Percentiles rank a stretch among this genome's conserved stretches.
Conservation (phyloP, 2,329 filamentous ascomycete genomes). For the Cladorrhinum sp. region DNA sequence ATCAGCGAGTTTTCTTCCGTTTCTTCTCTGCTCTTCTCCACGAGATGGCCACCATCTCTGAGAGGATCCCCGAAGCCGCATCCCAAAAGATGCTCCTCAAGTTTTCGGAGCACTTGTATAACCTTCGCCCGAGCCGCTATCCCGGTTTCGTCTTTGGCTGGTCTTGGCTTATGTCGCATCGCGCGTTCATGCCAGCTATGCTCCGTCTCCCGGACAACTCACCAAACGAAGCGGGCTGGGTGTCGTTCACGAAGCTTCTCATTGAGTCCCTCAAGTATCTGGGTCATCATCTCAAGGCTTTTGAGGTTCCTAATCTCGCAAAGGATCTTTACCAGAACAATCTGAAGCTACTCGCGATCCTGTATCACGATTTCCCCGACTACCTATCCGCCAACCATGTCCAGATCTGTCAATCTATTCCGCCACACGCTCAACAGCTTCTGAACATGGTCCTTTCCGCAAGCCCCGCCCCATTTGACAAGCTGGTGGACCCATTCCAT, state of each 20-base stretch:
- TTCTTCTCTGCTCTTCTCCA: constrained; percentile 80
- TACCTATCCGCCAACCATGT: constrained; percentile 87
- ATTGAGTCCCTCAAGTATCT: constrained; percentile 70
- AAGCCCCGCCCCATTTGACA: constrained; percentile 63
- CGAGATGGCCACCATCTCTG: constrained; percentile 60
- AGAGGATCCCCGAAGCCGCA: constrained; percentile 59
- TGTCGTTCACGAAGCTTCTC: constrained; percentile 68
- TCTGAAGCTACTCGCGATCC: constrained; percentile 75
- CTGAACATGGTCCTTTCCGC: constrained; percentile 85
- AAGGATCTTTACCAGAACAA: constrained; percentile 84
- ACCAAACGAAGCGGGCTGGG: constrained; percentile 70
- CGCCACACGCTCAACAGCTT: constrained; percentile 79
- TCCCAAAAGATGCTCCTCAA: constrained; percentile 67
- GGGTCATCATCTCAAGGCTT: constrained; percentile 73
- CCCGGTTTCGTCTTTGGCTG: constrained; percentile 84
- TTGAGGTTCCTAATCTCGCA: constrained; percentile 64
- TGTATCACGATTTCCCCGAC: constrained; percentile 93
- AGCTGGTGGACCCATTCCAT: constrained; percentile 71
- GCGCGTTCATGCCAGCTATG: constrained; percentile 77
- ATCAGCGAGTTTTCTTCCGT: constrained; percentile 86
- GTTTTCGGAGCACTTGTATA: constrained; percentile 68
- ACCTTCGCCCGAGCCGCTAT: constrained; percentile 72
- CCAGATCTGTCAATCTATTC: constrained; percentile 75
- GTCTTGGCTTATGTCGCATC: constrained; percentile 78
- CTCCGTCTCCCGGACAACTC: constrained; percentile 63